Percentiles rank a stretch among this genome's conserved stretches.
Conservation (phyloP, 2,329 filamentous ascomycete species). For the Fusarium sambucinum region DNA sequence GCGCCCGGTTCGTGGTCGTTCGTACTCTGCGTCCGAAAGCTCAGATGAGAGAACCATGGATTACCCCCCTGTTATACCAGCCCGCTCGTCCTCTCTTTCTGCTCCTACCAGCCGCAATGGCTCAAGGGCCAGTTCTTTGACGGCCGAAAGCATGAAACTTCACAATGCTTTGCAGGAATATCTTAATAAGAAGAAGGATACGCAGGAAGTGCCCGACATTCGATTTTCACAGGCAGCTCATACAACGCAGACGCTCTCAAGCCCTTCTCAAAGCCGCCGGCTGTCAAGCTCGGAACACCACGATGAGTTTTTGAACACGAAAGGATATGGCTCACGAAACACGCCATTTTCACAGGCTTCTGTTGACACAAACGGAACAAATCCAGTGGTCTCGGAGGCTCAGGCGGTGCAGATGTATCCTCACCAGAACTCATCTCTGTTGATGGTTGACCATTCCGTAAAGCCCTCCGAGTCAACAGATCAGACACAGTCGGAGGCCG, state of each 20-base stretch:
- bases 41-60: constrained; percentile 70
- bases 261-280: constrained; percentile 49
- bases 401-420: constrained; percentile 71
- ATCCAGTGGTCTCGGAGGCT: constrained; percentile 72
- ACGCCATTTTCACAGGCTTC: constrained; percentile 73
- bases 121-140: constrained; percentile 67
- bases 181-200: constrained; percentile 41
- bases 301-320: constrained; percentile 66
- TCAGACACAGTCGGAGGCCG: constrained; percentile 44
- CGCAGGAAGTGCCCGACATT: constrained; percentile 28
- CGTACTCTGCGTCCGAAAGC: constrained; percentile 62
- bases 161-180: constrained; percentile 59
- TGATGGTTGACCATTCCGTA: constrained; percentile 69
- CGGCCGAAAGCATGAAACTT: constrained; percentile 68
- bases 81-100: constrained; percentile 70
- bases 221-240: constrained; percentile 27
- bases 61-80: constrained; percentile 68
- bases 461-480: constrained; percentile 63
- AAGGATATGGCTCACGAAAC: constrained; percentile 66
- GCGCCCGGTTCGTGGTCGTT: constrained; percentile 55
- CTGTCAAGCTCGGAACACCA: constrained; percentile 62
- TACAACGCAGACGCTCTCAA: constrained; percentile 19
- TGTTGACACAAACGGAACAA: constrained; percentile 72
- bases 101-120: constrained; percentile 71
- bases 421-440: constrained; percentile 73